Evolutionary conservation across 2,329 filamentous ascomycete genomes (phyloP), one percentile per base, ranked within the genome.

Genomic region (Sarocladium strictum): DNA sequence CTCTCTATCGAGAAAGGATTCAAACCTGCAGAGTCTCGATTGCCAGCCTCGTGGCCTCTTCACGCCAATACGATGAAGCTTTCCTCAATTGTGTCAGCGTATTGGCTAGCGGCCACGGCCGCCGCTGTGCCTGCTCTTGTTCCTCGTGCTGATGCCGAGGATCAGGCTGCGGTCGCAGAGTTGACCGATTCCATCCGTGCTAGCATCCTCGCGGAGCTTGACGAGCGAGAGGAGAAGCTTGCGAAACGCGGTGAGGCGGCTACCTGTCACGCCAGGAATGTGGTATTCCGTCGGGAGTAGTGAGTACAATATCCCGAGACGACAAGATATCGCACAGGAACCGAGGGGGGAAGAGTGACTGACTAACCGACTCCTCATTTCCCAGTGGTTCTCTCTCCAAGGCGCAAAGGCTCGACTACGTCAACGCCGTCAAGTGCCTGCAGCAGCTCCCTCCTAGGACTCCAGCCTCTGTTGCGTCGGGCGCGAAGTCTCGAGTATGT

Each of bases 371-470:
- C 33, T 12, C 21, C n/a, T 3, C 3, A n/a, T 6, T 21, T n/a
- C n/a, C 2, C 41, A 67, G 64, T 37, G 64, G 63, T 12, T 58
- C 66, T 3, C 67, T 74, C 40, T 65, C 67, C 4, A 53, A 57
- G 19, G 17, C 53, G 0, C 64, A 74, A 57, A 67, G 67, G 54
- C 65, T 66, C 21, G 62, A 62, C n/a, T 77, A 76, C 60, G 71
- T 70, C 53, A 62, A 68, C 10, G 72, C 74, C 1, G 66, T 72
- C 24, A 63, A 69, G 24, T 77, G 74, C 53, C 59, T 77, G 17
- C 65, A 68, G 53, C 55, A 55, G 3, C 58, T 64, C 55, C 67
- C 71, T 0, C 51, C 71, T 1, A 59, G 58, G 2, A 69, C 65
- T 0, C 64, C 65, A 2, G 53, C 63, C 0, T 54, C 59, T 2